These are phyloP conservation scores for Sordariomycetes sp. DNA, from an alignment of 2,329 filamentous ascomycete species.

Conservation along the genomic window DNA sequence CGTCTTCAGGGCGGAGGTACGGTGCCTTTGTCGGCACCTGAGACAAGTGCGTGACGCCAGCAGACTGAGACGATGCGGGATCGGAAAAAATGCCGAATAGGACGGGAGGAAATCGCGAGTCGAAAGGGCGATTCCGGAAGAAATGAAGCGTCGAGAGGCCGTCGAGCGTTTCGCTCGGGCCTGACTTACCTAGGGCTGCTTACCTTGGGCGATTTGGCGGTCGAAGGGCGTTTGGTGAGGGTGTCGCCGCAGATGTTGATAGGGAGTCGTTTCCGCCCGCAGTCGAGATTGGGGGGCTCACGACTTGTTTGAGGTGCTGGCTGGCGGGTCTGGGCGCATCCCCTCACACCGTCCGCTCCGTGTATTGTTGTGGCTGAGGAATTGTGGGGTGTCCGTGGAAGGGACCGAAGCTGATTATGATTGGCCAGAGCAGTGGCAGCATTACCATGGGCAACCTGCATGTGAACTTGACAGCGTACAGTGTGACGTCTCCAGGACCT, in stretches of 20 bases:
- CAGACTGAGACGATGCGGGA: not conserved
- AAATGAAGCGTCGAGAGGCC: not conserved
- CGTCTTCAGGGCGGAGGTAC: not conserved
- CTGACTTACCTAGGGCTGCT: not conserved
- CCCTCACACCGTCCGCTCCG: not conserved
- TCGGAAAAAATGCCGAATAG: not conserved
- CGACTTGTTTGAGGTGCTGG: not conserved
- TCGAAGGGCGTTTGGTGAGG: not conserved
- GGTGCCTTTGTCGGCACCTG: not conserved
- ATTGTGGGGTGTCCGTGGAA: slow-evolving; percentile 1
- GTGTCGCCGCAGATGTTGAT: not conserved
- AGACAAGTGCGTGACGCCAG: not conserved
- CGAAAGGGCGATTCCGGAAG: not conserved
- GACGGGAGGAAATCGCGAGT: not conserved
- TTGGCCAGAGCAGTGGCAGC: not conserved
- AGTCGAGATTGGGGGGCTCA: not conserved
- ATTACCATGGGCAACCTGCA: slow-evolving; percentile 5
- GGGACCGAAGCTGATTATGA: not conserved
- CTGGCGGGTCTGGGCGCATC: not conserved
- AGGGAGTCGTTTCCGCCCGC: not conserved
- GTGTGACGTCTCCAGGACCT: not conserved
- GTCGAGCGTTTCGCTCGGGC: not conserved
- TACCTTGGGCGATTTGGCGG: slow-evolving; percentile 1
- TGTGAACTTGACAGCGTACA: not conserved
- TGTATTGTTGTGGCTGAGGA: slow-evolving; percentile 6